Evolutionary conservation across 139 green algal genomes (phyloP).

Genomic region (Chlorella sp.): DNA sequence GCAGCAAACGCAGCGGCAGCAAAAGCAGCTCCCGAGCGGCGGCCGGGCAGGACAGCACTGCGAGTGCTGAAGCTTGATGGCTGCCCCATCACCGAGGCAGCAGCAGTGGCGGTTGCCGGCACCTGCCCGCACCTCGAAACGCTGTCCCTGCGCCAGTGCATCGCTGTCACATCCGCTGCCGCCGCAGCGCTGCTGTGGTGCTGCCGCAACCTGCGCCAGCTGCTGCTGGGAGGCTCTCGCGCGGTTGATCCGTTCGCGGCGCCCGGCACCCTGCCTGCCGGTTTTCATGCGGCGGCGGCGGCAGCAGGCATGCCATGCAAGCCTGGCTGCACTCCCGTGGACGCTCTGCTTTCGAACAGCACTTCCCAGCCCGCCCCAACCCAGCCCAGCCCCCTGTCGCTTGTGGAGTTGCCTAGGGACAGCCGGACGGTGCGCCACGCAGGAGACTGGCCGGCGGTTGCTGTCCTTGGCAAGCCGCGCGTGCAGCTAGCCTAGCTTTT

Average conservation of each 20-base stretch:
- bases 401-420: neutral
- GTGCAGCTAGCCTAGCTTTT: no score
- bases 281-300: neutral
- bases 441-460: no score
- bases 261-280: neutral
- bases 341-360: no score
- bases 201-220: conserved; percentile 19
- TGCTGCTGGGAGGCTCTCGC: conserved; percentile 8
- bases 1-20: conserved; percentile 22
- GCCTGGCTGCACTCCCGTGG: neutral
- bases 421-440: no score
- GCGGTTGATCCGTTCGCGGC: neutral
- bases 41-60: neutral
- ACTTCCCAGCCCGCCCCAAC: neutral
- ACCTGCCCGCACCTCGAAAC: neutral
- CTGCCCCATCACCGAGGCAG: neutral
- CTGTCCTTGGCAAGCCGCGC: no score
- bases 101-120: neutral
- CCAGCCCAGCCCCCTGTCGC: neutral
- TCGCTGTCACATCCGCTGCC: neutral
- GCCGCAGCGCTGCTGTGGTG: neutral
- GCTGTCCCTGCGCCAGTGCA: conserved; percentile 1
- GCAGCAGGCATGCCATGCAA: neutral
- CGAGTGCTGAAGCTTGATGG: conserved; percentile 2
- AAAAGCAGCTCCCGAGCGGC: neutral